A percentile compares a stretch with the other conserved stretches of the same genome.
These are phyloP conservation scores for Penicillium chermesinum DNA, from an alignment of 495 filamentous ascomycete species.

Conservation along the genomic window DNA sequence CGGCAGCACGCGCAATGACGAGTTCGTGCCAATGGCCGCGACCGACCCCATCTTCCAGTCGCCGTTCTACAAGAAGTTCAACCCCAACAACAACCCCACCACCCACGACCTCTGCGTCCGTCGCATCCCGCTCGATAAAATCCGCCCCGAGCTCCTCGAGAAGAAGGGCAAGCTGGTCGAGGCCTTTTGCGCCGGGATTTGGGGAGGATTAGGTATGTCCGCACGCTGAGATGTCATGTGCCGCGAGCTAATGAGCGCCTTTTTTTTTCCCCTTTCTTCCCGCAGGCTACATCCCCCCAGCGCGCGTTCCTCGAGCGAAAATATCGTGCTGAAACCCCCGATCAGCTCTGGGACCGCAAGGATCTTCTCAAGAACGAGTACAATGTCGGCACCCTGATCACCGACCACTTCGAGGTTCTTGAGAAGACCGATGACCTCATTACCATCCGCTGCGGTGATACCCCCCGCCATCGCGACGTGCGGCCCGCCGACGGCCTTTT, in stretches of 20 bases:
- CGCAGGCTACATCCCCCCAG: conserved; percentile 59
- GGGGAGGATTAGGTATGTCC: conserved; percentile 54
- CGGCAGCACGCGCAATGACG: conserved; percentile 40
- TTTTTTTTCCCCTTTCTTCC: not conserved
- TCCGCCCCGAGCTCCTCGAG: conserved; percentile 60
- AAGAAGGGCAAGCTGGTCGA: conserved; percentile 54
- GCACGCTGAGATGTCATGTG: too few relatives aligned
- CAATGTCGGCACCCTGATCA: conserved; percentile 59
- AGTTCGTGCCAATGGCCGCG: conserved; percentile 44
- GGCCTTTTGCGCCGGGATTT: conserved; percentile 62
- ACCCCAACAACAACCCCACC: conserved; percentile 56
- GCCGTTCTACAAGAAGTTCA: conserved; percentile 50
- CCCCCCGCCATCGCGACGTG: conserved; percentile 51
- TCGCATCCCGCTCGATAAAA: conserved; percentile 54
- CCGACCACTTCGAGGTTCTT: conserved; percentile 74
- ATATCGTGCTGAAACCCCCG: conserved; percentile 55
- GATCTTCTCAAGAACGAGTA: conserved; percentile 52
- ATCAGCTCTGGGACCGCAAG: conserved; percentile 57
- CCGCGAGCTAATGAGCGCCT: too few relatives aligned
- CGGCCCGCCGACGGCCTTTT: conserved; percentile 65
- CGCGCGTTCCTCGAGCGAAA: conserved; percentile 56
- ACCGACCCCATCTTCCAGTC: conserved; percentile 60
- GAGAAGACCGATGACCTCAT: conserved; percentile 58
- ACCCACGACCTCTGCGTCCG: conserved; percentile 60
- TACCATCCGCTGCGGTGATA: conserved; percentile 61